Conservation (phyloP, 768 basidiomycete genomes). For the Mycena latifolia region DNA sequence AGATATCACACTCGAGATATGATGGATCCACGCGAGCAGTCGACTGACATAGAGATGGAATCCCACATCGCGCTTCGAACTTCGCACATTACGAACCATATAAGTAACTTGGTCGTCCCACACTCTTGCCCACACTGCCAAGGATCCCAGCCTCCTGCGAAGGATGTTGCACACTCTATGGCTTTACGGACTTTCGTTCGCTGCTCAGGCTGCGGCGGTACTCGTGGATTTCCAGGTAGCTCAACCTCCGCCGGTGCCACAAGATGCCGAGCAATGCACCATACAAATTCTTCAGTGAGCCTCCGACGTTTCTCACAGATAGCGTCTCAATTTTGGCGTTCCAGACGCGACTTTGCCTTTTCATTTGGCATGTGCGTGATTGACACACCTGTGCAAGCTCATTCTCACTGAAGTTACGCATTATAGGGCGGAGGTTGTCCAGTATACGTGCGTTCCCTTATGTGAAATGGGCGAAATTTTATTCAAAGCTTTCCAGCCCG, state of each 20-base stretch:
- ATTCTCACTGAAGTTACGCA: background rate
- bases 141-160: constrained; percentile 8
- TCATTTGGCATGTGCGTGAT: constrained; percentile 73
- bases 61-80: constrained; percentile 28
- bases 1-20: background rate
- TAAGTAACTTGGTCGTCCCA: constrained; percentile 3
- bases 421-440: constrained; percentile 71
- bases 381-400: background rate
- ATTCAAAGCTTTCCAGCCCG: constrained; percentile 56
- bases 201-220: constrained; percentile 55
- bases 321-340: constrained; percentile 1
- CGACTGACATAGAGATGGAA: constrained; percentile 8
- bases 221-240: constrained; percentile 77
- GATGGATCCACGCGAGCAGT: constrained; percentile 4
- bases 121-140: background rate
- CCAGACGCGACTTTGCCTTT: constrained; percentile 79
- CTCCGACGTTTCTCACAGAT: constrained; percentile 2
- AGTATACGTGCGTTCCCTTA: constrained; percentile 61
- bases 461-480: background rate
- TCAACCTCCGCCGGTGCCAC: constrained; percentile 79
- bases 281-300: constrained; percentile 72
- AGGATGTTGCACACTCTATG: constrained; percentile 19
- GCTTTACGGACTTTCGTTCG: constrained; percentile 34
- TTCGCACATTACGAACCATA: constrained; percentile 17
- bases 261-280: constrained; percentile 71